Evolutionary conservation across 2,329 filamentous ascomycete genomes (phyloP), one percentile per base, ranked within the genome.

Genomic region (Sphaerulina populicola): DNA sequence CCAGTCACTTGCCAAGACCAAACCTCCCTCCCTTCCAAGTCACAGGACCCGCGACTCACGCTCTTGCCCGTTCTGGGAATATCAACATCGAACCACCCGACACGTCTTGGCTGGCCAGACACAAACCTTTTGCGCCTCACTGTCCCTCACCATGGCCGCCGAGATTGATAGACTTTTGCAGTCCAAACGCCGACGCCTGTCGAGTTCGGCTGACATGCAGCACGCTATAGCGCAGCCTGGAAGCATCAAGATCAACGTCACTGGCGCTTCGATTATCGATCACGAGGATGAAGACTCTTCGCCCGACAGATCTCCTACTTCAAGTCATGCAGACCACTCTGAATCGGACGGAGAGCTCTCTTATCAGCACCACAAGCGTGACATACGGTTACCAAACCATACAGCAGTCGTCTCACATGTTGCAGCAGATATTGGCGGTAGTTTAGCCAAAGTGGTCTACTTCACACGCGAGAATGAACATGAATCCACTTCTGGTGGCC

Each of bases 351-450:
- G 62, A 31, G 72, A 76, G 55, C 76, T 80, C 42, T 76, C 77
- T 21, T 77, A 80, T 51, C 75, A 81, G 58, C 79, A 83, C 68
- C 88, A 94, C 68, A 89, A 87, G 51, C 89, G 88, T 66, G 93
- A 96, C 67, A 98, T 98, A 62, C 79, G 93, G n/a, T 74, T 98
- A 53, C 93, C 93, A 27, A 93, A 97, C 69, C 93, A 98, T 71
- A 95, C 88, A 10, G 86, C 86, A 9, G 83, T 95, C 7, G 91
- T 98, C 60, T 96, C 89, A 74, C 93, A 98, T 74, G 88, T 98
- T 61, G 93, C 93, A 47, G 85, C 96, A 54, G 93, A 98, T 87
- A 97, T 98, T 69, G 93, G 93, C 58, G 93, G 93, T 60, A 94
- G 90, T 12, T 77, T 98, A 31, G 90, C 89, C 59, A 98, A 98